Base-by-base conservation (phyloP, 345 rosid genomes). In the Raphanus sativus region DNA sequence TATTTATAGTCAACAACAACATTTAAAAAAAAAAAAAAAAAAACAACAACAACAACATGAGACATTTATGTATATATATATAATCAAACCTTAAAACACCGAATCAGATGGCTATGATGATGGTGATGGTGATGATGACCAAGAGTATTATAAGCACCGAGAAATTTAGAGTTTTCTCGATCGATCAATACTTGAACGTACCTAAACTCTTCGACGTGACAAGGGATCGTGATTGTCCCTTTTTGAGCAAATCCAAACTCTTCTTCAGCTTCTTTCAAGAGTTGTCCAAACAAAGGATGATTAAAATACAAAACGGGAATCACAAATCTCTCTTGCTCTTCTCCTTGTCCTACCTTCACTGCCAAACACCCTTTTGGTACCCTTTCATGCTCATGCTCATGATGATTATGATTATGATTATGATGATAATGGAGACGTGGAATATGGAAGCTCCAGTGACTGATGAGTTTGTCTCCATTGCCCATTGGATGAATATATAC, bases 311-410 rank as follows among this genome's bases (percentile, higher is more conserved):
- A 7, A 64, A 87, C 87, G 0, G 91, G 91, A 40, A 87, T 82
- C 69, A 87, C 89, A 69, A 87, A 86, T 83, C 89, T 86, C 80
- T 86, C 83, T 65, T 71, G 81, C 63, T 87, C 81, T 73, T 83
- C 86, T 60, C 86, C 91, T 42, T 69, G 75, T 4, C 81, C 91
- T 34, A 87, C 89, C 77, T 65, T 86, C 72, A 87, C 85, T 0
- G 91, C 91, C 71, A 87, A 80, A 77, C 80, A 87, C 70, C 91
- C 91, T 65, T 87, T 87, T 30, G 91, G 89, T 12, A 87, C 82
- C 71, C 69, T 79, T 32, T 28, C 79, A 21, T 74, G 40, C 24
- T 74, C 78, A 30, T 69, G 70, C 13, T 68, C 65, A 1, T 72
- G 69, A 66, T 71, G 40, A 56, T 50, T 59, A 10, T 52, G 62